Evolutionary conservation across 1,284 basidiomycete species (phyloP).

Genomic region (Ganoderma leucocontextum): DNA sequence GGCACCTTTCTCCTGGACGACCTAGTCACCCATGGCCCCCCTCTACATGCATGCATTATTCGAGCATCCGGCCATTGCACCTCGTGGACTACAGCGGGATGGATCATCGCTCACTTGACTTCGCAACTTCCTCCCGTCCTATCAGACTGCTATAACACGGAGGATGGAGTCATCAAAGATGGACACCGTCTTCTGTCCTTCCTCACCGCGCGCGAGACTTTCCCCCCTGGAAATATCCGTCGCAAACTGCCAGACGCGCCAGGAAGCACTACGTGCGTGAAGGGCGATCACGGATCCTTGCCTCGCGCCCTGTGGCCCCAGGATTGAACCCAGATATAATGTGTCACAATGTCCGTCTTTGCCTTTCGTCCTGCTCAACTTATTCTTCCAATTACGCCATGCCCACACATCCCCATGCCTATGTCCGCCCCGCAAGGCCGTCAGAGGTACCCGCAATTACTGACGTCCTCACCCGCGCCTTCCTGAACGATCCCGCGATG

Average conservation of each 20-base stretch:
- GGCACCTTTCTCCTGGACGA: not conserved
- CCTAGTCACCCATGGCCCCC: not conserved
- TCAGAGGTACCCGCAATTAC: not conserved
- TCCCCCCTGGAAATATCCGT: not conserved
- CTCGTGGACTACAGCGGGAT: not conserved
- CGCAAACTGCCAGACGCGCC: not conserved
- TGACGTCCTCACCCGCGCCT: not conserved
- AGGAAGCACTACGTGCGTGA: too few species aligned
- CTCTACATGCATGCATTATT: not conserved
- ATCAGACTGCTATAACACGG: not conserved
- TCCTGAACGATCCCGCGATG: slow-evolving; percentile 5
- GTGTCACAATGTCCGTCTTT: not conserved
- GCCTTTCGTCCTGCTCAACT: not conserved
- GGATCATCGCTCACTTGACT: not conserved
- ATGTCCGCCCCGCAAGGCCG: not conserved
- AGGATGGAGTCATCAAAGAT: not conserved
- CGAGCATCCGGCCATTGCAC: not conserved
- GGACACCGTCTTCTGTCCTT: not conserved
- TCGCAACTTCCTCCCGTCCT: not conserved
- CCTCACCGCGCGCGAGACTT: not conserved
- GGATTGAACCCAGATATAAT: not conserved
- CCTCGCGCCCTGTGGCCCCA: not conserved
- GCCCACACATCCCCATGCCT: slow-evolving; percentile 5
- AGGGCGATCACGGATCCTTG: too few species aligned
- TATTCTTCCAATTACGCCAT: not conserved